A percentile compares a stretch with the other conserved stretches of the same genome.
Evolutionary conservation across 129 eudicot species (phyloP).

Genomic region (Flaveria sonorensis): DNA sequence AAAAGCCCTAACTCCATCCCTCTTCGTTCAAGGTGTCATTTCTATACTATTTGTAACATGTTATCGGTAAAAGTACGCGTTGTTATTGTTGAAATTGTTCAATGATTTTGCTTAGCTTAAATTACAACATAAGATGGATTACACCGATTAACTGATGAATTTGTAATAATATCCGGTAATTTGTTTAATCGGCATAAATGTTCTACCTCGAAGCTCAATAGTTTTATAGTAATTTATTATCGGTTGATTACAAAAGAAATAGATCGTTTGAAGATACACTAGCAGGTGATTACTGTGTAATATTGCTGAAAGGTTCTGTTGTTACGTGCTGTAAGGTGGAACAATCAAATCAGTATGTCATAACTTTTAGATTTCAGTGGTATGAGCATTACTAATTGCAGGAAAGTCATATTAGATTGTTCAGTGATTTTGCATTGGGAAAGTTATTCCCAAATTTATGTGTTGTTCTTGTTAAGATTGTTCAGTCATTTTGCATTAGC

Average conservation of each 20-base stretch:
- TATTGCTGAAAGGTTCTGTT: neutral
- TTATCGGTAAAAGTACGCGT: neutral
- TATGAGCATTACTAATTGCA: slow-evolving; percentile 19
- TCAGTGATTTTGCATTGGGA: too few species aligned
- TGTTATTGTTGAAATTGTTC: neutral
- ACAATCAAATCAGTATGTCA: neutral
- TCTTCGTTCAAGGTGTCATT: slow-evolving; percentile 50
- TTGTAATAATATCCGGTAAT: too few species aligned
- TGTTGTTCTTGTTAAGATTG: neutral
- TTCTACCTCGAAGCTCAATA: too few species aligned
- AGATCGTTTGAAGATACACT: neutral
- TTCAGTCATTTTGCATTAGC: neutral
- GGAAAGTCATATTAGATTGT: slow-evolving; percentile 22
- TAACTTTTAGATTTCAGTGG: neutral
- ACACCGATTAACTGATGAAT: too few species aligned
- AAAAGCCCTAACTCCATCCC: slow-evolving; percentile 46
- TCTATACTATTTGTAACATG: neutral
- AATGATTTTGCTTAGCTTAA: neutral
- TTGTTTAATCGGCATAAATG: too few species aligned
- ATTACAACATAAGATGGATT: too few species aligned
- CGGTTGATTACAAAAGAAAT: too few species aligned
- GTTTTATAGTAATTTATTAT: too few species aligned
- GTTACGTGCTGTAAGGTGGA: neutral
- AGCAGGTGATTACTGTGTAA: neutral
- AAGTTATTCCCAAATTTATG: neutral